These are phyloP conservation scores for Citrullus amarus DNA, from an alignment of 306 rosid species.

Conservation along the genomic window DNA sequence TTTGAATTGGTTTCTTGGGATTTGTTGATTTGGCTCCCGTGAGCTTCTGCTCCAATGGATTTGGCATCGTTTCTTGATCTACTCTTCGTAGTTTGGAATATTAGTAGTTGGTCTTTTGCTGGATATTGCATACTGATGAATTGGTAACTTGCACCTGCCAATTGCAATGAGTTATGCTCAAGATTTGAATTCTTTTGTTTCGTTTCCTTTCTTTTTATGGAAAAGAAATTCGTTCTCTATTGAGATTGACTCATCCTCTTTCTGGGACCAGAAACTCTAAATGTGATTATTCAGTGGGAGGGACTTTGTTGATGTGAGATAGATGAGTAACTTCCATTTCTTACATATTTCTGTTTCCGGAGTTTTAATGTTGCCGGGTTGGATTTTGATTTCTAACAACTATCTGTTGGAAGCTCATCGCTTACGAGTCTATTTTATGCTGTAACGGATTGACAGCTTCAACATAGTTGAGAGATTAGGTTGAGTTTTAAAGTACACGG, in stretches of 20 bases:
- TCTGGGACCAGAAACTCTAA: background rate
- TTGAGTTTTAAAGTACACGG: background rate
- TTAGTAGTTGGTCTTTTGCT: background rate
- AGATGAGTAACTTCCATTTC: background rate
- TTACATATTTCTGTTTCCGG: background rate
- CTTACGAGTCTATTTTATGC: background rate
- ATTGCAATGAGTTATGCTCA: background rate
- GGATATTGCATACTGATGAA: background rate
- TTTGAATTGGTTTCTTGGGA: conserved; percentile 3
- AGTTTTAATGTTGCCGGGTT: background rate
- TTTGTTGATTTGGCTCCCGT: background rate
- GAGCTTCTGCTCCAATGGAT: background rate
- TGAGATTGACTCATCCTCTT: background rate
- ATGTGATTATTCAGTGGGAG: background rate
- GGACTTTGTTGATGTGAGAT: background rate
- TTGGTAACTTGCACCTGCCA: background rate
- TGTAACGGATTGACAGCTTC: background rate
- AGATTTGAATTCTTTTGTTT: background rate
- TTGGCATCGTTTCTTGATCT: background rate
- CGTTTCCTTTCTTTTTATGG: background rate
- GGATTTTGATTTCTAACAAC: background rate
- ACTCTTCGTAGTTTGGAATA: background rate
- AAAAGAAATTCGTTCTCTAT: background rate
- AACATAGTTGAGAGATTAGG: background rate
- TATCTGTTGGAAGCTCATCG: background rate